These are phyloP conservation scores for Suillus bovinus DNA, from an alignment of 768 basidiomycete genomes.

Conservation along the genomic window DNA sequence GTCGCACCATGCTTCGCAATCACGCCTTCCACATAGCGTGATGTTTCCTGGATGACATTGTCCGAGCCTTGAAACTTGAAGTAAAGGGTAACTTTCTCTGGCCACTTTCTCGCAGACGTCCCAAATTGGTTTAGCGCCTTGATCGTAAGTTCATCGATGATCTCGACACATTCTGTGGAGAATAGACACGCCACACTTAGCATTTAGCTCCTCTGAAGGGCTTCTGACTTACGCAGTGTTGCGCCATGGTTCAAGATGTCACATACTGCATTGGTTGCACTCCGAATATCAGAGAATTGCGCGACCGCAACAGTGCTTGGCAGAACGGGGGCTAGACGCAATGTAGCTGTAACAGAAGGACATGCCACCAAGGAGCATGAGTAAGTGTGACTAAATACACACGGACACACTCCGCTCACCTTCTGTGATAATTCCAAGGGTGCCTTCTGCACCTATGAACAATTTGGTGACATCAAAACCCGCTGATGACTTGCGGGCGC, in stretches of 20 bases:
- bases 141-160: slow-evolving; percentile 41
- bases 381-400: background rate
- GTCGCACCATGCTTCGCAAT: slow-evolving; percentile 39
- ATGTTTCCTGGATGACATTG: slow-evolving; percentile 31
- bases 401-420: slow-evolving; percentile 34
- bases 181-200: background rate
- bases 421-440: slow-evolving; percentile 82
- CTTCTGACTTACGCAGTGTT: slow-evolving; percentile 22
- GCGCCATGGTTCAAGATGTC: slow-evolving; percentile 38
- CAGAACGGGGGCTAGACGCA: slow-evolving; percentile 73
- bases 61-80: slow-evolving; percentile 47
- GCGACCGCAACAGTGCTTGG: slow-evolving; percentile 74
- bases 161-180: slow-evolving; percentile 43
- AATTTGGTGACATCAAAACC: slow-evolving; percentile 83
- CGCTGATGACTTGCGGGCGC: slow-evolving; percentile 76
- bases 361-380: background rate
- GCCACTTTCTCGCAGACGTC: slow-evolving; percentile 31
- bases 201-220: background rate
- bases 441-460: slow-evolving; percentile 87
- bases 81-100: slow-evolving; percentile 38
- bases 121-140: slow-evolving; percentile 23
- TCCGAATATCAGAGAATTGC: slow-evolving; percentile 41
- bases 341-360: slow-evolving; percentile 50
- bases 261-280: slow-evolving; percentile 41
- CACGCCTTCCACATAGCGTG: slow-evolving; percentile 33